These are phyloP conservation scores for Shiraia sp. DNA, from an alignment of 2,329 filamentous ascomycete species.

Conservation along the genomic window DNA sequence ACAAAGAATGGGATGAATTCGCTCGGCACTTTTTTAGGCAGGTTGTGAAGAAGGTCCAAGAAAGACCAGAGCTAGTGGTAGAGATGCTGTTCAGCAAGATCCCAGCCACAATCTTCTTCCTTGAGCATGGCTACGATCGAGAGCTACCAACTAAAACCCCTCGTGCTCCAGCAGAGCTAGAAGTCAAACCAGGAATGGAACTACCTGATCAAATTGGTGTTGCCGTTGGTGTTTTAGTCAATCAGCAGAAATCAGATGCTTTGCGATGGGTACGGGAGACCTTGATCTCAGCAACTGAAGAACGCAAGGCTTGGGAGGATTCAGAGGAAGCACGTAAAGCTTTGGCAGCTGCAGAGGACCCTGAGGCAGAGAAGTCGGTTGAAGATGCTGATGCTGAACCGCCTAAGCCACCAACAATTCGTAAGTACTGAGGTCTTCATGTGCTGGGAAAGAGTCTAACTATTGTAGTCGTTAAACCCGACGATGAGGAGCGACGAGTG, in stretches of 20 bases:
- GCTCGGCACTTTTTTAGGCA: slow-evolving; percentile 81
- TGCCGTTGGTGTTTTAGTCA: slow-evolving; percentile 76
- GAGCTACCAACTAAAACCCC: slow-evolving; percentile 69
- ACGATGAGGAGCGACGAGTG: slow-evolving; percentile 66
- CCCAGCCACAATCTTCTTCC: slow-evolving; percentile 77
- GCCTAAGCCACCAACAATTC: slow-evolving; percentile 51
- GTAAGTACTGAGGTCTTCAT: slow-evolving; percentile 18
- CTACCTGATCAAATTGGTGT: slow-evolving; percentile 72
- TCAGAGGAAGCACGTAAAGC: slow-evolving; percentile 64
- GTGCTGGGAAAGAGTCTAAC: slow-evolving; percentile 28
- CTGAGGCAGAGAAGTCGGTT: slow-evolving; percentile 27
- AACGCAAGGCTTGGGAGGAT: slow-evolving; percentile 78
- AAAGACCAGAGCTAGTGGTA: slow-evolving; percentile 81
- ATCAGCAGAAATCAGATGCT: slow-evolving; percentile 75
- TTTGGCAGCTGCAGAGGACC: slow-evolving; percentile 37
- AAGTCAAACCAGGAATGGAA: slow-evolving; percentile 74
- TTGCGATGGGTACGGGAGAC: slow-evolving; percentile 81
- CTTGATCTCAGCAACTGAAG: slow-evolving; percentile 68
- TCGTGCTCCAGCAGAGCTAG: slow-evolving; percentile 76
- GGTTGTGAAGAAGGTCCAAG: slow-evolving; percentile 80
- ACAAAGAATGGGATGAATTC: slow-evolving; percentile 89
- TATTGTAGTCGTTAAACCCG: slow-evolving; percentile 52
- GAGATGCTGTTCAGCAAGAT: slow-evolving; percentile 97
- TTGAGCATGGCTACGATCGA: slow-evolving; percentile 88
- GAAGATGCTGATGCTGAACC: slow-evolving; percentile 41